Conservation (phyloP, 2,329 filamentous ascomycete genomes). For the Anisogramma anomala region DNA sequence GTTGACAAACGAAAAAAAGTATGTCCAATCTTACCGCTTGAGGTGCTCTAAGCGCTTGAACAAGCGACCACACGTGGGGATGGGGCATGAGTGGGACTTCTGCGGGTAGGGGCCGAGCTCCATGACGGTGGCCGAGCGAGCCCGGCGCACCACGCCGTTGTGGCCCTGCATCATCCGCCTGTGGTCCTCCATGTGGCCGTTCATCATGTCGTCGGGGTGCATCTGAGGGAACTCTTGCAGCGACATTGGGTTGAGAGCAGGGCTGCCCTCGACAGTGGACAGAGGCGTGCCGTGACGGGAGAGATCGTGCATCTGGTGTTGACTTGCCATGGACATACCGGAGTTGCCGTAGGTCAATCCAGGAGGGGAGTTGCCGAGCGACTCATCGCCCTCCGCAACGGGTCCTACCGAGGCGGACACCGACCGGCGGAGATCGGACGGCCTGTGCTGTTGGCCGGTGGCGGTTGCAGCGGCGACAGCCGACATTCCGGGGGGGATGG, state of each 20-base stretch:
- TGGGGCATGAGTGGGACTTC: conserved; percentile 98
- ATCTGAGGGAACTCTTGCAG: conserved; percentile 59
- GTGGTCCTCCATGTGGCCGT: conserved; percentile 49
- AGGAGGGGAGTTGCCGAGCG: conserved; percentile 66
- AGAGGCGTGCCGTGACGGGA: conserved; percentile 88
- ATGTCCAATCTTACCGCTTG: conserved; percentile 68
- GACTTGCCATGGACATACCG: conserved; percentile 47
- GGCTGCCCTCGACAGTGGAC: conserved; percentile 72
- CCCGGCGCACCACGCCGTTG: conserved; percentile 72
- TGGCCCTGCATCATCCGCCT: conserved; percentile 58
- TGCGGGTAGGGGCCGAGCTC: conserved; percentile 93
- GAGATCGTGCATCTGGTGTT: conserved; percentile 67
- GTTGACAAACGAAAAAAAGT: conserved; percentile 28
- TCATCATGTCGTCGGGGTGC: conserved; percentile 48
- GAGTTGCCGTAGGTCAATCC: conserved; percentile 63
- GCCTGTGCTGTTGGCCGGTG: conserved; percentile 46
- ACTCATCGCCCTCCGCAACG: conserved; percentile 68
- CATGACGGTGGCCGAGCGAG: conserved; percentile 90
- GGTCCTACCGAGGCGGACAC: conserved; percentile 80
- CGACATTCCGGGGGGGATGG: conserved; percentile 69
- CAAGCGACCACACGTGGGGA: conserved; percentile 88
- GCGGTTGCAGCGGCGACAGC: conserved; percentile 54
- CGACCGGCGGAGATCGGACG: conserved; percentile 83
- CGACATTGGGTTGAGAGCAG: conserved; percentile 57
- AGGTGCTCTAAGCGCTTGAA: conserved; percentile 99